These are phyloP conservation scores for Plectranthus barbatus DNA, from an alignment of 257 asterid species.

Conservation along the genomic window DNA sequence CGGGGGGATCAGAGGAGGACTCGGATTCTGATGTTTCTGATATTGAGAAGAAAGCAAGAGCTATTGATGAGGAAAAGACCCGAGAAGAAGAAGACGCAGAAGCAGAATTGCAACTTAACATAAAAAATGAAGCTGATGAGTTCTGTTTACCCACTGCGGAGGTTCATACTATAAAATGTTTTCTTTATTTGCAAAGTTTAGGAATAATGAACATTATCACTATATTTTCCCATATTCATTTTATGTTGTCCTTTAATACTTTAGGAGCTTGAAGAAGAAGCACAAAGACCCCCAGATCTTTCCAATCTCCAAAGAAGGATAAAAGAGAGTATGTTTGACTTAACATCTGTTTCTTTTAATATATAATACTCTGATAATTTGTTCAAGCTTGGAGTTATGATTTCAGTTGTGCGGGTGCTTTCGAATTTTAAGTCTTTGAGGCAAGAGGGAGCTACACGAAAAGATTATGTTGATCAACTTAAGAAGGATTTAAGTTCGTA, in stretches of 20 bases:
- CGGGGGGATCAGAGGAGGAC: constrained; percentile 33
- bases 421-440: constrained; percentile 69
- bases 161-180: constrained; percentile 34
- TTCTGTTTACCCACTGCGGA: constrained; percentile 69
- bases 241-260: neutral
- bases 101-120: constrained; percentile 51
- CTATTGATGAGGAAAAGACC: constrained; percentile 41
- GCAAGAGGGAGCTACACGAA: constrained; percentile 65
- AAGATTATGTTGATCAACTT: constrained; percentile 72
- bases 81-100: constrained; percentile 41
- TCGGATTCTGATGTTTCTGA: constrained; percentile 58
- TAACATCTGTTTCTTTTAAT: neutral
- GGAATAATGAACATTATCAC: neutral
- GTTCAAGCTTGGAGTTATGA: constrained; percentile 8
- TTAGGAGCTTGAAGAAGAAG: constrained; percentile 86
- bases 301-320: constrained; percentile 69
- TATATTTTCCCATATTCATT: neutral
- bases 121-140: constrained; percentile 65
- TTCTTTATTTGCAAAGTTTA: neutral
- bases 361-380: neutral
- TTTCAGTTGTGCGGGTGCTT: constrained; percentile 81
- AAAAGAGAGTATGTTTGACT: constrained; percentile 61
- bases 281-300: constrained; percentile 75
- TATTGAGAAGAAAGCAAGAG: constrained; percentile 43
- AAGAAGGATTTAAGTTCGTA: constrained; percentile 58